phyloP scores from a whole-genome alignment of 2,329 filamentous ascomycete genomes.

The Talaromyces sp. region DNA sequence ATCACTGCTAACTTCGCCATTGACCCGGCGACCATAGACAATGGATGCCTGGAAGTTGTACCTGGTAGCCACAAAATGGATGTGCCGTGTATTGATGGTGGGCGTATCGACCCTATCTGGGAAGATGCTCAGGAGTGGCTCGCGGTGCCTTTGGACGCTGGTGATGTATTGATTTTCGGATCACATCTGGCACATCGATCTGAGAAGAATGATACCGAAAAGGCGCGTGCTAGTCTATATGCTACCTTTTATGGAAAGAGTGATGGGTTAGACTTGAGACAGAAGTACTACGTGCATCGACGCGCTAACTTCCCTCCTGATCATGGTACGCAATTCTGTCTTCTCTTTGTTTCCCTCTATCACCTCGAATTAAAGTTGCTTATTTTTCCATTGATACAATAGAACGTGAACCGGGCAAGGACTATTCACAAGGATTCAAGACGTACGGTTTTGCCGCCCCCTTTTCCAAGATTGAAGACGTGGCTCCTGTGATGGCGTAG shows the following conservation, averaged over 20 bases:
- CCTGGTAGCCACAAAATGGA: conserved; percentile 34
- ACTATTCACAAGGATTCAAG: conserved; percentile 24
- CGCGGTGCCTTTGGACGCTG: conserved; percentile 29
- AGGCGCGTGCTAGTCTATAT: conserved; percentile 27
- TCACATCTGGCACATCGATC: conserved; percentile 35
- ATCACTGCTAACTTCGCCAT: conserved; percentile 35
- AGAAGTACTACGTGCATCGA: conserved; percentile 26
- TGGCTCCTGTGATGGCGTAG: not conserved
- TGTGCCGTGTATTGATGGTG: conserved; percentile 30
- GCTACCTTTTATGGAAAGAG: conserved; percentile 26
- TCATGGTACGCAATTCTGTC: conserved; percentile 20
- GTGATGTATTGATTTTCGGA: conserved; percentile 33
- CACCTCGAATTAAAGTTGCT: not conserved
- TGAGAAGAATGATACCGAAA: conserved; percentile 27
- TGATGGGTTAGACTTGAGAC: conserved; percentile 24
- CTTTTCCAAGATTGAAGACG: conserved; percentile 20
- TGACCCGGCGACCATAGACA: conserved; percentile 30
- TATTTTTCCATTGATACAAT: not conserved
- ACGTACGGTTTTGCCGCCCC: conserved; percentile 27
- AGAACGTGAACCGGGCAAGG: conserved; percentile 25
- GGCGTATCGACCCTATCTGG: conserved; percentile 31
- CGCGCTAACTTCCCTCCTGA: conserved; percentile 27
- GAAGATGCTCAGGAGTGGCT: conserved; percentile 31
- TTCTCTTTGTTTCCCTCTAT: conserved; percentile 8
- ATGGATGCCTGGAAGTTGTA: conserved; percentile 35